Percentiles rank a stretch among this genome's conserved stretches.
Evolutionary conservation across 1,284 basidiomycete species (phyloP).

Genomic region (Amylostereum areolatum): DNA sequence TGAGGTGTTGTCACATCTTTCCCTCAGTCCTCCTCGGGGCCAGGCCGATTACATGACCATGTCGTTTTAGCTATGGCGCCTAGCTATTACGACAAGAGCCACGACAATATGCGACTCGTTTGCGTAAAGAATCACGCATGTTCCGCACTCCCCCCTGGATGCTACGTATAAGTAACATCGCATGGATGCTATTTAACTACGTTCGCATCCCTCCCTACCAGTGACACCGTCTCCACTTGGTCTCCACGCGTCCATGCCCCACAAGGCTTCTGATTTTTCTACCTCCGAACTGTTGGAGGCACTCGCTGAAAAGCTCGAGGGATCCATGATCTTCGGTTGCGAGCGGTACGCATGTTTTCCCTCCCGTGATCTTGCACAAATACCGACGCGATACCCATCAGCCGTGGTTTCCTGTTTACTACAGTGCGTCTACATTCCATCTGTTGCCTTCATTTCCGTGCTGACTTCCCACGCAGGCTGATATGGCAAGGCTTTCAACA

Average conservation of each 20-base stretch:
- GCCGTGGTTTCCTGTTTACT: conserved; percentile 1
- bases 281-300: conserved; percentile 7
- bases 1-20: too few species aligned
- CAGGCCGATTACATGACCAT: too few species aligned
- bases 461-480: conserved; percentile 6
- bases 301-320: conserved; percentile 8
- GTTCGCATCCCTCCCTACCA: too few species aligned
- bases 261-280: conserved; percentile 8
- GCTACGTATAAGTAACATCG: too few species aligned
- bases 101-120: too few species aligned
- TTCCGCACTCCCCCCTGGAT: too few species aligned
- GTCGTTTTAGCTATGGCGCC: too few species aligned
- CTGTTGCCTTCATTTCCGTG: too few species aligned
- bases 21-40: too few species aligned
- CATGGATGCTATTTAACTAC: too few species aligned
- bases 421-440: conserved; percentile 3
- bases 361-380: background rate
- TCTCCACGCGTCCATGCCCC: conserved; percentile 6
- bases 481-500: conserved; percentile 6
- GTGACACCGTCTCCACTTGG: conserved; percentile 3
- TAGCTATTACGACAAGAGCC: too few species aligned
- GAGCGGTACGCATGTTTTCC: conserved; percentile 1
- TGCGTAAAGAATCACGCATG: too few species aligned
- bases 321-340: conserved; percentile 4
- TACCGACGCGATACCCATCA: background rate